Conservation (phyloP, 352 stramenopile genomes). For the Pythium phragmiticola region DNA sequence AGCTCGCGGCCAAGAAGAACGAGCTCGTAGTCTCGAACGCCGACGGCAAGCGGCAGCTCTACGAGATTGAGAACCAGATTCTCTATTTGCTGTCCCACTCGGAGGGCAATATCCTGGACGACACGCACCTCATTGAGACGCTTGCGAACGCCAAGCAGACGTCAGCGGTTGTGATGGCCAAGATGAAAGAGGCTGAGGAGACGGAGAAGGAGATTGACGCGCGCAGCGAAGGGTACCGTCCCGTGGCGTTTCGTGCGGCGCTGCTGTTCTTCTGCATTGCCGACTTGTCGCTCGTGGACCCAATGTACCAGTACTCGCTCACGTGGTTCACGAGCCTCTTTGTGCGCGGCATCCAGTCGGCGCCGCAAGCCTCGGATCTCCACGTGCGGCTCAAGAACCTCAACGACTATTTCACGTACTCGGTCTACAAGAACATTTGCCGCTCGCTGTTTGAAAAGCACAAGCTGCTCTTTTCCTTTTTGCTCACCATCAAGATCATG, state of each 20-base stretch:
- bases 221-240: constrained; percentile 83
- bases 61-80: constrained; percentile 93
- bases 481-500: constrained; percentile 89
- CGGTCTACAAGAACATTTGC: constrained; percentile 94
- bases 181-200: constrained; percentile 90
- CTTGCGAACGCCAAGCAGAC: constrained; percentile 82
- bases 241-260: constrained; percentile 85
- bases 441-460: constrained; percentile 93
- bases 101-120: constrained; percentile 91
- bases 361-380: constrained; percentile 62
- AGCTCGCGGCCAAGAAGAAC: constrained; percentile 90
- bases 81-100: constrained; percentile 89
- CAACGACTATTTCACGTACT: constrained; percentile 94
- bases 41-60: constrained; percentile 85
- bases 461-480: constrained; percentile 93
- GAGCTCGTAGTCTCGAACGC: constrained; percentile 89
- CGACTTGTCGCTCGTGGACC: constrained; percentile 85
- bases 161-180: constrained; percentile 76
- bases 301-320: constrained; percentile 92
- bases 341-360: constrained; percentile 83
- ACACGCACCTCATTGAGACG: constrained; percentile 92
- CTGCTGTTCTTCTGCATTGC: constrained; percentile 92
- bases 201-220: constrained; percentile 91
- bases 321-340: constrained; percentile 94
- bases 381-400: constrained; percentile 82